Percentiles rank a stretch among this genome's conserved stretches.
These are phyloP conservation scores for Yarrowia osloensis DNA, from an alignment of 805 yeast species.

Conservation along the genomic window DNA sequence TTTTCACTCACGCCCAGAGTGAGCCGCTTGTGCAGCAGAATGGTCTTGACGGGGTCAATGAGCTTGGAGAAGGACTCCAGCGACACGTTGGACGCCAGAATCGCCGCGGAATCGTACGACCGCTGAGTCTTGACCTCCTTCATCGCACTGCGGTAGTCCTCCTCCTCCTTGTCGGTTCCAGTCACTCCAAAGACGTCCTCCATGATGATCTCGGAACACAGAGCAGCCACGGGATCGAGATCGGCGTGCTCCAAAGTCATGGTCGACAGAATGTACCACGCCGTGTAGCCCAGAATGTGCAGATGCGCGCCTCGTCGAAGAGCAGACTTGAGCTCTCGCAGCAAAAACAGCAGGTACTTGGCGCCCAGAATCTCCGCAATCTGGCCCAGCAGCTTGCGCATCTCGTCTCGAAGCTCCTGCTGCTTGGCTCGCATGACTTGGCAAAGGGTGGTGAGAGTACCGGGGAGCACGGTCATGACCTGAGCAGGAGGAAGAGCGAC, in stretches of 20 bases:
- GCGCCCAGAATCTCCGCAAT: conserved; percentile 71
- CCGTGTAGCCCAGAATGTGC: conserved; percentile 86
- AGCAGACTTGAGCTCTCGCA: conserved; percentile 77
- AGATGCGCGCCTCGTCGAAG: conserved; percentile 87
- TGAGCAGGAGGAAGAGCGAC: conserved; percentile 60
- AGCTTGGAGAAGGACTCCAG: conserved; percentile 58
- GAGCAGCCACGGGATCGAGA: conserved; percentile 59
- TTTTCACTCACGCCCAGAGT: conserved; percentile 69
- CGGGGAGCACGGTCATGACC: conserved; percentile 67
- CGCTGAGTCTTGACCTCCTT: conserved; percentile 88
- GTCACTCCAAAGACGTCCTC: conserved; percentile 90
- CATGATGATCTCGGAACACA: conserved; percentile 75
- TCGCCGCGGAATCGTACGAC: conserved; percentile 83
- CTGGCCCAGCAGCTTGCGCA: conserved; percentile 70
- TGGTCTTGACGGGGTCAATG: conserved; percentile 65
- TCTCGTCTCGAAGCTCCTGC: conserved; percentile 85
- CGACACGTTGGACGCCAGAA: conserved; percentile 64
- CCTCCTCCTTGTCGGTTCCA: conserved; percentile 93
- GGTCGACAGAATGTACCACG: conserved; percentile 68
- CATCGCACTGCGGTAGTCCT: conserved; percentile 81
- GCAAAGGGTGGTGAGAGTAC: conserved; percentile 80
- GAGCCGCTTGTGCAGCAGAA: conserved; percentile 62
- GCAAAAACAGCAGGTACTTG: conserved; percentile 66
- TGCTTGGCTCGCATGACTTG: conserved; percentile 83
- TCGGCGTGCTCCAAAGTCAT: conserved; percentile 63